Evolutionary conservation across 352 stramenopile genomes (phyloP).

Genomic region (Thraustotheca clavata): DNA sequence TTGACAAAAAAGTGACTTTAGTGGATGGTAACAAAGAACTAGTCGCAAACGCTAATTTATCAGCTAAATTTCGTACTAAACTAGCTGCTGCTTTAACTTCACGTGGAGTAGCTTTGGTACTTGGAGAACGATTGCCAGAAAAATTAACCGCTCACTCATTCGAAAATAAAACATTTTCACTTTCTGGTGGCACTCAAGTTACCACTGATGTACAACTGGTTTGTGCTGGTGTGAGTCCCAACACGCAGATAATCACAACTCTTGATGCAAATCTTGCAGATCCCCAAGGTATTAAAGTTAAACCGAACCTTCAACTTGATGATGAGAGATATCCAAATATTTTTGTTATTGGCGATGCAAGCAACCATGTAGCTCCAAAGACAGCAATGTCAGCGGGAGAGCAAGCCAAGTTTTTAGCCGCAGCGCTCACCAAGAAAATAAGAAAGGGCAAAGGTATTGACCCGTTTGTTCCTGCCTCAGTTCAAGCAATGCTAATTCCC

Average conservation of each 20-base stretch:
- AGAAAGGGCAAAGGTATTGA: conserved; percentile 10
- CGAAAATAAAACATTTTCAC: conserved; percentile 33
- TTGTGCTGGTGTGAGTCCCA: conserved; percentile 29
- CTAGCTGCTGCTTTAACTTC: conserved; percentile 30
- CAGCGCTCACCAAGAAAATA: conserved; percentile 28
- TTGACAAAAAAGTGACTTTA: conserved; percentile 49
- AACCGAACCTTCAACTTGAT: conserved; percentile 39
- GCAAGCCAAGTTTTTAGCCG: conserved; percentile 39
- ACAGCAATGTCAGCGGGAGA: conserved; percentile 31
- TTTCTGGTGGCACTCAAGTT: conserved; percentile 36
- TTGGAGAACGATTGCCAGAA: conserved; percentile 39
- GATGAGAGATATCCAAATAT: conserved; percentile 35
- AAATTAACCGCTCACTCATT: conserved; percentile 33
- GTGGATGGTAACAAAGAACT: conserved; percentile 36
- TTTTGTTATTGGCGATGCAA: conserved; percentile 48
- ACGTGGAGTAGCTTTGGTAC: conserved; percentile 41
- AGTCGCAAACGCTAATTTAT: conserved; percentile 30
- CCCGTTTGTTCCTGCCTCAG: conserved; percentile 27
- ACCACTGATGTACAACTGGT: conserved; percentile 47
- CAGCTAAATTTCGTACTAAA: conserved; percentile 39
- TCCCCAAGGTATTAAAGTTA: conserved; percentile 40
- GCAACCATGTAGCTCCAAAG: conserved; percentile 40
- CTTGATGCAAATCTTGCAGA: conserved; percentile 39
- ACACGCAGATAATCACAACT: conserved; percentile 24
- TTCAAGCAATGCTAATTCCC: conserved; percentile 30